Evolutionary conservation across 2,329 filamentous ascomycete genomes (phyloP), one percentile per base, ranked within the genome.

Genomic region (Macroventuria anomochaeta): DNA sequence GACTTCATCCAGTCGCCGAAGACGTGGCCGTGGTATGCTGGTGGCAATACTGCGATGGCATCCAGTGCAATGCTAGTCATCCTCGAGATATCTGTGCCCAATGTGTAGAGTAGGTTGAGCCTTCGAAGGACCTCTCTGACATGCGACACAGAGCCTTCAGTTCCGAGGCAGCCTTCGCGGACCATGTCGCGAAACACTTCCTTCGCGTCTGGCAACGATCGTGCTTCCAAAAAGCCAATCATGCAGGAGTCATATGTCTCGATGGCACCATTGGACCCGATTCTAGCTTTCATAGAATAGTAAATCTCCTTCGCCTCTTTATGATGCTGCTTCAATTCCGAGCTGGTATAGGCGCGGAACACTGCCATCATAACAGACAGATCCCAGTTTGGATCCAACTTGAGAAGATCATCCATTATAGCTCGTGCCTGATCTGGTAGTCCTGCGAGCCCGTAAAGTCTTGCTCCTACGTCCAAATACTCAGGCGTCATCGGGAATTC

Each of bases 101-200:
- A 59, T 5, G 61, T 58, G 33, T 66, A 72, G 15, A 74, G 49
- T 39, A 66, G 53, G 20, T 70, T 59, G 2, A 73, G 56, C 41
- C 65, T 63, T 28, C 49, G 55, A 26, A 73, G 52, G 4, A 72
- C 65, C 39, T 56, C 40, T 5, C 57, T n/a, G 13, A 69, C 40
- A 13, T 57, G 29, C 7, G 39, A 28, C 7, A 47, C 67, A 3
- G 73, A 75, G 20, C 75, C 79, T 43, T 79, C 75, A n/a, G 76
- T 68, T n/a, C 72, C 68, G 2, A 72, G 51, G 8, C 74, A 73
- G 38, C 76, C 75, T 52, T 75, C 70, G 7, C 83, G 84, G 86
- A 96, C 92, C 91, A 96, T 96, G 71, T 96, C 91, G 62, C 88
- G 90, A 72, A 96, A 96, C 0, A 91, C 85, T 46, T 85, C 84